These are phyloP conservation scores for Pseudogymnoascus sp. DNA, from an alignment of 2,329 filamentous ascomycete genomes.

Conservation along the genomic window DNA sequence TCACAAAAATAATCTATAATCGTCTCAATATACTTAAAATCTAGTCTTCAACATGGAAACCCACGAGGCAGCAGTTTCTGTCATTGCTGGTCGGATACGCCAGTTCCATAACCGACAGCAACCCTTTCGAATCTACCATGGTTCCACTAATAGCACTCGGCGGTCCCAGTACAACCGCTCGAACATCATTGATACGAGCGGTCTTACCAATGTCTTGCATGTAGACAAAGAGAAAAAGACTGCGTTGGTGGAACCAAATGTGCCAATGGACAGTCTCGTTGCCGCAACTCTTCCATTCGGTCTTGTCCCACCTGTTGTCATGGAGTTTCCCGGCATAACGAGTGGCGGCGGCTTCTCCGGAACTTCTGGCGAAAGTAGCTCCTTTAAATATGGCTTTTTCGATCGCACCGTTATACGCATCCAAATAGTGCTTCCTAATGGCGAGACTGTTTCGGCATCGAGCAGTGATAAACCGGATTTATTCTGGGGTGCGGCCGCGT, in stretches of 20 bases:
- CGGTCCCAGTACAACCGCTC: constrained; percentile 17
- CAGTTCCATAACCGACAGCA: constrained; percentile 41
- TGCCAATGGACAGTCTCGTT: constrained; percentile 59
- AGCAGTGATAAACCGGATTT: constrained; percentile 41
- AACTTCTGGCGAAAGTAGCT: constrained; percentile 60
- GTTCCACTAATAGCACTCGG: constrained; percentile 48
- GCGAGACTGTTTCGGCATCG: constrained; percentile 44
- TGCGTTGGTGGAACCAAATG: constrained; percentile 59
- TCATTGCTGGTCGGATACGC: constrained; percentile 38
- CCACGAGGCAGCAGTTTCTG: constrained; percentile 37
- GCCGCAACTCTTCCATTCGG: constrained; percentile 47
- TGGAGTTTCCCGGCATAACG: constrained; percentile 66
- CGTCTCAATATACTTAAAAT: not conserved
- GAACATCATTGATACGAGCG: constrained; percentile 40
- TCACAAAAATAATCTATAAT: not conserved
- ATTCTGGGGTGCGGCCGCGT: constrained; percentile 48
- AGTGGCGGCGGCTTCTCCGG: constrained; percentile 61
- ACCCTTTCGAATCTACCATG: constrained; percentile 49
- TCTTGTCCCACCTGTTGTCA: constrained; percentile 57
- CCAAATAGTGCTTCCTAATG: constrained; percentile 56
- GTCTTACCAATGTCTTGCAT: constrained; percentile 38
- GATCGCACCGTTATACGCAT: constrained; percentile 54
- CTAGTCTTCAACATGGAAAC: constrained; percentile 18
- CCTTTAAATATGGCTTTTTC: constrained; percentile 60
- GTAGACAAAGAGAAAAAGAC: constrained; percentile 37